These are phyloP conservation scores for Thelephora aurantiotincta DNA, from an alignment of 768 basidiomycete genomes.

Conservation along the genomic window DNA sequence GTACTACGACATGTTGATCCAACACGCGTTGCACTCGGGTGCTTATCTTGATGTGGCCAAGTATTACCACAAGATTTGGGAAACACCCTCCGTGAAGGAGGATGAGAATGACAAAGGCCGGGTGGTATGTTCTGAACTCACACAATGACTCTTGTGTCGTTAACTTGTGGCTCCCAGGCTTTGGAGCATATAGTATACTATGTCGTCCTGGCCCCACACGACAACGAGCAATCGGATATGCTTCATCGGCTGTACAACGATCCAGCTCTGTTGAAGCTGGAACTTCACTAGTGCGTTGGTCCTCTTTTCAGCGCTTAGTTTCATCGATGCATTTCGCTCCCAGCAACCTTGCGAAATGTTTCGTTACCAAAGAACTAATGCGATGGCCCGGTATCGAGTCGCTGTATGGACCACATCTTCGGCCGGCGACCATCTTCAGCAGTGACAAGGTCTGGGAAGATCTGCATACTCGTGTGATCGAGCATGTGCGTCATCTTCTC, in stretches of 20 bases:
- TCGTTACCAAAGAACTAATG: constrained; percentile 87
- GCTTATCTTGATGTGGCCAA: constrained; percentile 90
- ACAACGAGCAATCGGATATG: constrained; percentile 97
- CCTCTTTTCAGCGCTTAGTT: not conserved
- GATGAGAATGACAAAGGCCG: constrained; percentile 60
- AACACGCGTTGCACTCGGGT: constrained; percentile 74
- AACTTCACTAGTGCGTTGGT: constrained; percentile 62
- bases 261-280: constrained; percentile 65
- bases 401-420: constrained; percentile 76
- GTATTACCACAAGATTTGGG: constrained; percentile 94
- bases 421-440: constrained; percentile 69
- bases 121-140: constrained; percentile 25
- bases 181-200: constrained; percentile 94
- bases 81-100: constrained; percentile 86
- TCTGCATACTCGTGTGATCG: constrained; percentile 88
- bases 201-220: constrained; percentile 83
- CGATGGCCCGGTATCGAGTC: constrained; percentile 90
- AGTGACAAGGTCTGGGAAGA: constrained; percentile 83
- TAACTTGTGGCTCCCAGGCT: constrained; percentile 32
- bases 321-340: constrained; percentile 8
- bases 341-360: constrained; percentile 90
- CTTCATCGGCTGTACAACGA: constrained; percentile 75
- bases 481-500: constrained; percentile 56
- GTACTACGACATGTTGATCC: constrained; percentile 94
- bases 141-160: too few relatives aligned